These are phyloP conservation scores for Sugiyamaella americana DNA, from an alignment of 805 yeast genomes.

Conservation along the genomic window DNA sequence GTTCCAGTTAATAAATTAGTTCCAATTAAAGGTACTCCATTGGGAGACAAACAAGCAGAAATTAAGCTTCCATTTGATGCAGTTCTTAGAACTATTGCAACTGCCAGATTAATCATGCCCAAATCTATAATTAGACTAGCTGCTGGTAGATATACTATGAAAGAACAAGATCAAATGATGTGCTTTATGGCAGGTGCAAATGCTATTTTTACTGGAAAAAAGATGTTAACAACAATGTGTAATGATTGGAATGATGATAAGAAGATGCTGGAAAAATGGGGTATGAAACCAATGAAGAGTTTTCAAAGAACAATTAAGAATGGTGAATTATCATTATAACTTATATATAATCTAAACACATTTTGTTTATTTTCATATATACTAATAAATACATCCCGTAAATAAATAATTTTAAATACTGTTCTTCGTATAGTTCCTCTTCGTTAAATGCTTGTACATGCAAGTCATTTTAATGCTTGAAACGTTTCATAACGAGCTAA, in stretches of 20 bases:
- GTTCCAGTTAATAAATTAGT: slow-evolving; percentile 74
- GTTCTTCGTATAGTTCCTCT: too few species aligned
- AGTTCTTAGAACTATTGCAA: slow-evolving; percentile 63
- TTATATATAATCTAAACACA: too few species aligned
- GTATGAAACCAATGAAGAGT: slow-evolving; percentile 32
- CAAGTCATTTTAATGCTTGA: too few species aligned
- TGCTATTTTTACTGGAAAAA: slow-evolving; percentile 76
- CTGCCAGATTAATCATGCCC: slow-evolving; percentile 74
- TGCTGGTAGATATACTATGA: slow-evolving; percentile 79
- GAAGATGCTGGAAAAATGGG: slow-evolving; percentile 64
- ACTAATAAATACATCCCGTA: too few species aligned
- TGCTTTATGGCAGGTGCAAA: slow-evolving; percentile 76
- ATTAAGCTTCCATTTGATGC: slow-evolving; percentile 51
- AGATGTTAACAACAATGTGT: slow-evolving; percentile 77
- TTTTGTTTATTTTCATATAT: too few species aligned
- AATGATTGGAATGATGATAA: slow-evolving; percentile 81
- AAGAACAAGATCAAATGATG: slow-evolving; percentile 64
- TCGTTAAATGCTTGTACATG: too few species aligned
- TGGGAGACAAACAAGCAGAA: slow-evolving; percentile 40
- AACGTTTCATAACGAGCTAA: too few species aligned
- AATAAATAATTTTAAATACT: too few species aligned
- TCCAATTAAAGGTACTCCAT: slow-evolving; percentile 75
- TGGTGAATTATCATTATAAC: neutral
- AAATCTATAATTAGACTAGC: slow-evolving; percentile 63
- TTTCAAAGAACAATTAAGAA: slow-evolving; percentile 10